Conservation (phyloP, 176 grass and related monocot species). For the Pontederia paniculata region DNA sequence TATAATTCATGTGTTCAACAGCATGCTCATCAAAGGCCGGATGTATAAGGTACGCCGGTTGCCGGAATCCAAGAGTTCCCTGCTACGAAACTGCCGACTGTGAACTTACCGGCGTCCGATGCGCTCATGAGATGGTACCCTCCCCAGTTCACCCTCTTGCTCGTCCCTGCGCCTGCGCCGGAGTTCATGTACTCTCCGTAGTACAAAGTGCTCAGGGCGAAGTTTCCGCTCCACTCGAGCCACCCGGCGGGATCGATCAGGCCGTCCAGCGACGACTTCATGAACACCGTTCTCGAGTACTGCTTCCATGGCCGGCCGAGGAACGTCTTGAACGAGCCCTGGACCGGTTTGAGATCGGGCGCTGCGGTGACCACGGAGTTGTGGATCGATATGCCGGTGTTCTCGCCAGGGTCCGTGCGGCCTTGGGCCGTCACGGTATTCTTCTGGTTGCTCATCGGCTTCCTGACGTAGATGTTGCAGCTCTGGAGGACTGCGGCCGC, state of each 20-base stretch:
- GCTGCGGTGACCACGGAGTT: neutral
- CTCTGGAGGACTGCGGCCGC: neutral
- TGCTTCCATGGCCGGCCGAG: conserved; percentile 1
- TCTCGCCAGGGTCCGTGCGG: neutral
- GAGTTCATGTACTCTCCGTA: conserved; percentile 14
- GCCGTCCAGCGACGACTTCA: neutral
- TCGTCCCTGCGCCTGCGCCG: neutral
- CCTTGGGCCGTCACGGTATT: conserved; percentile 8
- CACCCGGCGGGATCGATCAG: conserved; percentile 6
- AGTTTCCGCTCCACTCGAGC: neutral
- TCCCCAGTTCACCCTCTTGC: neutral
- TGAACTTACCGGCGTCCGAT: neutral
- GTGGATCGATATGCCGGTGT: conserved; percentile 7
- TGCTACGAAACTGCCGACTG: neutral
- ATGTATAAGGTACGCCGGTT: neutral
- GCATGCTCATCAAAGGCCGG: neutral
- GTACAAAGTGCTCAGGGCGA: neutral
- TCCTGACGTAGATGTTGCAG: conserved; percentile 10
- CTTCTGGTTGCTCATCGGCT: neutral
- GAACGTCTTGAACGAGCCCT: neutral
- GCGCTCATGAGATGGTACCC: conserved; percentile 1
- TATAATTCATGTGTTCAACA: too few relatives aligned
- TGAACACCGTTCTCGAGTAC: conserved; percentile 6
- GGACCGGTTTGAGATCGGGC: neutral
- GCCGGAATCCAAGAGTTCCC: neutral